phyloP scores from a whole-genome alignment of 352 stramenopile genomes.

The Peronosclerospora sorghi region DNA sequence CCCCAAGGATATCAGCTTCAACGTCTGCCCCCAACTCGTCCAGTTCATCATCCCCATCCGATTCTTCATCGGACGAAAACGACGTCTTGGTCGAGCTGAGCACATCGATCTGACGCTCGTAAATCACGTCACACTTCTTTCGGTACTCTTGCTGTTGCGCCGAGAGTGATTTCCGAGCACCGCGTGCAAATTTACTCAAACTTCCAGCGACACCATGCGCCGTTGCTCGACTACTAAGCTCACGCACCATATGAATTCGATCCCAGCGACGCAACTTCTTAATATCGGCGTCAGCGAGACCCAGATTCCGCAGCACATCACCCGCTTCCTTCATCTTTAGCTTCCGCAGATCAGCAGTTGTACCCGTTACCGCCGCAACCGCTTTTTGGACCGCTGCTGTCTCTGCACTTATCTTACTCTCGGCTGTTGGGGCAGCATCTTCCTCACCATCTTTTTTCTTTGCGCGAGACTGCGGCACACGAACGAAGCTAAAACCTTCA shows the following conservation, averaged over 20 bases:
- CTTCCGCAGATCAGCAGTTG: slow-evolving; percentile 74
- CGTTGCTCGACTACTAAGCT: slow-evolving; percentile 64
- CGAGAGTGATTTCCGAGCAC: slow-evolving; percentile 65
- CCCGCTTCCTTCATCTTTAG: slow-evolving; percentile 82
- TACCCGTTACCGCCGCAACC: slow-evolving; percentile 67
- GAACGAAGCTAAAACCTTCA: slow-evolving; percentile 81
- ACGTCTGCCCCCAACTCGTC: slow-evolving; percentile 70
- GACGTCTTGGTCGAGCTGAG: slow-evolving; percentile 42
- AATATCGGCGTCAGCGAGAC: slow-evolving; percentile 68
- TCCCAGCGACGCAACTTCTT: slow-evolving; percentile 77
- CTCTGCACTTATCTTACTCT: slow-evolving; percentile 39
- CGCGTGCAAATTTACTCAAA: slow-evolving; percentile 74
- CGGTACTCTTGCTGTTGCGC: slow-evolving; percentile 79
- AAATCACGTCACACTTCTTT: slow-evolving; percentile 78
- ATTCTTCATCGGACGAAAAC: slow-evolving; percentile 72
- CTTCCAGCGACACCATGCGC: slow-evolving; percentile 56
- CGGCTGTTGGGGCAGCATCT: slow-evolving; percentile 25
- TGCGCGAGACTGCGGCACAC: slow-evolving; percentile 57
- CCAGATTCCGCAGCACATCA: slow-evolving; percentile 68
- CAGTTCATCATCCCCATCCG: slow-evolving; percentile 53
- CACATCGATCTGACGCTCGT: slow-evolving; percentile 77
- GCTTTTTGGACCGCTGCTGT: slow-evolving; percentile 63
- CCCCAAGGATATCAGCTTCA: slow-evolving; percentile 60
- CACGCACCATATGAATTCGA: slow-evolving; percentile 70
- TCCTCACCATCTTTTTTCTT: slow-evolving; percentile 79